A percentile compares a stretch with the other conserved stretches of the same genome.
Evolutionary conservation across 345 rosid species (phyloP).

Genomic region (Noccaea bulbosa): DNA sequence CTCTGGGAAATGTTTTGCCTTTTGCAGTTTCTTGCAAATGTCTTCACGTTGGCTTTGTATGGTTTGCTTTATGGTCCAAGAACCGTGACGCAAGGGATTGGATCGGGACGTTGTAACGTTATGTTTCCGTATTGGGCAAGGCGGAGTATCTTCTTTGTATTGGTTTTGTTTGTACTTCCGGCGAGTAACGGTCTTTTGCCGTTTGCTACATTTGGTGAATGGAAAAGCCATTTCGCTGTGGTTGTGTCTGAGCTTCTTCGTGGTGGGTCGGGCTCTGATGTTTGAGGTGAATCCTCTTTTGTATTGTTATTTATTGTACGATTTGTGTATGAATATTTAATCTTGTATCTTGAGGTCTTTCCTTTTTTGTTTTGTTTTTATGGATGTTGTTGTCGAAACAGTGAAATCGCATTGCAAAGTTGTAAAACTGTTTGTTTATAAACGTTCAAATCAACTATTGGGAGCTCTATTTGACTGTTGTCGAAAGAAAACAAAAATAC

Average conservation of each 20-base stretch:
- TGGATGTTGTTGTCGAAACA: background rate
- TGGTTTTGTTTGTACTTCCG: constrained; percentile 59
- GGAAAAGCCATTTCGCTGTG: constrained; percentile 63
- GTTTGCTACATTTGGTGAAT: constrained; percentile 65
- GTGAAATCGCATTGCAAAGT: background rate
- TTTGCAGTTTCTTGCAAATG: constrained; percentile 63
- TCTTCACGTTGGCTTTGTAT: constrained; percentile 52
- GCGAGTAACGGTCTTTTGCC: constrained; percentile 72
- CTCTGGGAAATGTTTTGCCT: constrained; percentile 76
- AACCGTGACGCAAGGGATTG: constrained; percentile 35
- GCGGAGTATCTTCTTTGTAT: constrained; percentile 50
- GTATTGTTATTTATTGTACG: constrained; percentile 19
- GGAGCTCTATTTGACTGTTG: too few relatives aligned
- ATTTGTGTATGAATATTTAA: constrained; percentile 6
- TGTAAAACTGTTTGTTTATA: background rate
- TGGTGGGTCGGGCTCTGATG: constrained; percentile 1
- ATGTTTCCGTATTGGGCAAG: constrained; percentile 69
- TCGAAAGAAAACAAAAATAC: too few relatives aligned
- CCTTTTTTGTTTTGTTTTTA: background rate
- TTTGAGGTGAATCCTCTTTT: constrained; percentile 18
- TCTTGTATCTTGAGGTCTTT: background rate
- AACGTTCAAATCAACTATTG: too few relatives aligned
- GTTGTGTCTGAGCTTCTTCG: constrained; percentile 19
- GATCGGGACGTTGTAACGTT: background rate
- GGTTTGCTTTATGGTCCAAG: constrained; percentile 61